Conservation (phyloP, 129 eudicot species). For the Lactuca saligna region DNA sequence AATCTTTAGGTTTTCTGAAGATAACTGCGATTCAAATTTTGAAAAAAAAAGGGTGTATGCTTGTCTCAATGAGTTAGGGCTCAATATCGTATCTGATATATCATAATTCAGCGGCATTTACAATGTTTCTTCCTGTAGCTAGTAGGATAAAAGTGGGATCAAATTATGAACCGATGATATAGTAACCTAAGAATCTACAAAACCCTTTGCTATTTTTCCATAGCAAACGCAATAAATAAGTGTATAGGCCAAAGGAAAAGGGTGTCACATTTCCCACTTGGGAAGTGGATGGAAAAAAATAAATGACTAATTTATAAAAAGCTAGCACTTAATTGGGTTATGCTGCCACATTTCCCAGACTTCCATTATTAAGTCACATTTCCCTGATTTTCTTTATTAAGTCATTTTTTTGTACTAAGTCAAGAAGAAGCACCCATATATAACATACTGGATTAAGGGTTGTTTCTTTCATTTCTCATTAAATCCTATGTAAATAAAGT, state of each 20-base stretch:
- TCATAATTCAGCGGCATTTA: background rate
- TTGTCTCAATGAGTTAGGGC: constrained; percentile 19
- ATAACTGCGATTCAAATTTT: background rate
- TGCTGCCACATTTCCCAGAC: too few species aligned
- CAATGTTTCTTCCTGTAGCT: background rate
- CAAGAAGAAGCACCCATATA: too few species aligned
- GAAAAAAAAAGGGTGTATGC: background rate
- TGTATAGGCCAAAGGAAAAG: background rate
- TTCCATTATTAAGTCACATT: too few species aligned
- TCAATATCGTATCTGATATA: background rate
- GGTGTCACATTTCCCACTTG: too few species aligned
- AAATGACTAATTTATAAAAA: too few species aligned
- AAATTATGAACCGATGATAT: background rate
- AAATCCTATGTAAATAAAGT: too few species aligned
- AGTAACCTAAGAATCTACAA: background rate
- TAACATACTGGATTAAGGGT: too few species aligned
- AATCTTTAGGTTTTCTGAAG: constrained; percentile 10
- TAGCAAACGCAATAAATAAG: background rate
- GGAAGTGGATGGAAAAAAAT: too few species aligned
- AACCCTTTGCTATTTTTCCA: background rate
- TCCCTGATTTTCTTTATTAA: too few species aligned
- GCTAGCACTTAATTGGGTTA: too few species aligned
- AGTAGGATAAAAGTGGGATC: constrained; percentile 3
- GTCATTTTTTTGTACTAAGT: too few species aligned
- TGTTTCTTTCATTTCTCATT: too few species aligned